These are phyloP conservation scores for Lotmaria passim DNA, from an alignment of 208 protist genomes.

Conservation along the genomic window DNA sequence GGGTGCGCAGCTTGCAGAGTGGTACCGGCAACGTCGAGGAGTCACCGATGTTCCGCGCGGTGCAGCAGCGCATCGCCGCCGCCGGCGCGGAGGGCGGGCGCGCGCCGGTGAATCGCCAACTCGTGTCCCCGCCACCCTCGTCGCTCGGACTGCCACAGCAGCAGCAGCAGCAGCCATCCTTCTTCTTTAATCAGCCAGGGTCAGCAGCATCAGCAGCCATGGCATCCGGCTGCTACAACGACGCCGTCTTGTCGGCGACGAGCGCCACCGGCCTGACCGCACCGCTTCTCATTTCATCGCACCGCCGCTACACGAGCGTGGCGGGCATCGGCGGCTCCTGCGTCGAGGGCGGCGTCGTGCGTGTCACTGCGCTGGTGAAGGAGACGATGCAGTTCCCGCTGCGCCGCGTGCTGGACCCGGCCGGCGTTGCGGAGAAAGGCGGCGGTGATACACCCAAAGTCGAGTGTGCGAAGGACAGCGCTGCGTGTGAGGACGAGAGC, in stretches of 20 bases:
- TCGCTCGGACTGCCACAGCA: too few relatives aligned
- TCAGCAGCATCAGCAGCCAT: background rate
- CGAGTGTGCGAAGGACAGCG: too few relatives aligned
- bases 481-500: background rate
- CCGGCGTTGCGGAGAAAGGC: background rate
- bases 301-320: conserved; percentile 60
- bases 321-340: conserved; percentile 63
- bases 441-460: too few relatives aligned
- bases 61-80: conserved; percentile 5
- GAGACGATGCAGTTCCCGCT: conserved; percentile 45
- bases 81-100: background rate
- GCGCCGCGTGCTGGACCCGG: conserved; percentile 17
- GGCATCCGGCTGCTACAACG: conserved; percentile 13
- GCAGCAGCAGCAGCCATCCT: background rate
- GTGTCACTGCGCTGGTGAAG: conserved; percentile 51
- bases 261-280: conserved; percentile 40
- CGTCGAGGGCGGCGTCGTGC: conserved; percentile 57
- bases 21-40: conserved; percentile 1
- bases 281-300: conserved; percentile 57
- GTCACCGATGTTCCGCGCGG: conserved; percentile 9
- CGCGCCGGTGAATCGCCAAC: too few relatives aligned
- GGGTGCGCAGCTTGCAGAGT: conserved; percentile 31
- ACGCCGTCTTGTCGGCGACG: conserved; percentile 43
- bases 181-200: too few relatives aligned
- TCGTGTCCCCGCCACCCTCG: too few relatives aligned